phyloP scores from a whole-genome alignment of 176 grass and related monocot species.

The Chloris gayana region DNA sequence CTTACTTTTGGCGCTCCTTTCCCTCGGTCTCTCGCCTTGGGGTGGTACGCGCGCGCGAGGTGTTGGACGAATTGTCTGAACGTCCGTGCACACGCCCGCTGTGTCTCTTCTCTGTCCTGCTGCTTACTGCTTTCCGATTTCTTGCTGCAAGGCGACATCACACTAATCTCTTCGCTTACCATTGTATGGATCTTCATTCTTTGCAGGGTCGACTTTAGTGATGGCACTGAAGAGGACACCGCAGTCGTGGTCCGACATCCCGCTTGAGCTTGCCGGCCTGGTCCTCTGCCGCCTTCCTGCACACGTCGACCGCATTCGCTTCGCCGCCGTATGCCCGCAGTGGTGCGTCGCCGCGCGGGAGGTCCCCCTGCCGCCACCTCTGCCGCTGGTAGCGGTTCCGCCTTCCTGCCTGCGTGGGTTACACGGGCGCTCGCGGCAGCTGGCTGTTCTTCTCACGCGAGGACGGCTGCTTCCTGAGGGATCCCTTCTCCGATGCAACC shows the following conservation, averaged over 20 bases:
- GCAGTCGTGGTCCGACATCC: conserved; percentile 27
- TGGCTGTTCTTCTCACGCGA: no score
- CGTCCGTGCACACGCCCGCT: no score
- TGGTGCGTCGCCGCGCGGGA: background rate
- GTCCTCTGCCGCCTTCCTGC: background rate
- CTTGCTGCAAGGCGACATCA: no score
- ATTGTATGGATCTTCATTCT: background rate
- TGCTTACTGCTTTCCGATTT: no score
- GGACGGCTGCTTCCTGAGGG: no score
- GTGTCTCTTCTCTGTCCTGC: no score
- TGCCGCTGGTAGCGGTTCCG: background rate
- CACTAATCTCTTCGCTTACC: background rate
- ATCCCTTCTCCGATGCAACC: no score
- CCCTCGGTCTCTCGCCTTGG: no score
- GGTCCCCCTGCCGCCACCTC: background rate
- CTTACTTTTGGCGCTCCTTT: background rate
- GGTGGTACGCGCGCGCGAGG: no score
- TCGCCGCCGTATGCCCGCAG: conserved; percentile 19
- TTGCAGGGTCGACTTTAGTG: background rate
- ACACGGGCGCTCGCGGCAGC: no score
- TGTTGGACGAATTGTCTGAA: no score
- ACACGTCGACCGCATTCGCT: background rate
- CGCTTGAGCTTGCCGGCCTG: background rate
- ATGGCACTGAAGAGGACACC: background rate
- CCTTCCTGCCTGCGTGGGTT: no score